Evolutionary conservation across 352 stramenopile species (phyloP).

Genomic region (Phytophthora multivora): DNA sequence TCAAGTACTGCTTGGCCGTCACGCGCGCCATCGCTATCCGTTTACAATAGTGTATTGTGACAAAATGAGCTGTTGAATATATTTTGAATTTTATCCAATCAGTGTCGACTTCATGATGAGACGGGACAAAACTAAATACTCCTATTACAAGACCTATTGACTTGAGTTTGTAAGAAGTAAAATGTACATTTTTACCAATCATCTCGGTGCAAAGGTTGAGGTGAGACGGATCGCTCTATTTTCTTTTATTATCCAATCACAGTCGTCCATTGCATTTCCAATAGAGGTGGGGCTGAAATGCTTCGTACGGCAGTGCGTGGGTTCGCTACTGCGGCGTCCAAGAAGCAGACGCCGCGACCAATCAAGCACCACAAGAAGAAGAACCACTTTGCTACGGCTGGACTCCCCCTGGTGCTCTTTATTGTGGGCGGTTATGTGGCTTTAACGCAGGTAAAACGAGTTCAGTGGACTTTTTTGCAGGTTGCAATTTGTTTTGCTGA

Average conservation of each 20-base stretch:
- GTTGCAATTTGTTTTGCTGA: no score
- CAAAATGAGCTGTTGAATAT: no score
- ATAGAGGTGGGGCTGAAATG: constrained; percentile 19
- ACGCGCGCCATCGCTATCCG: constrained; percentile 53
- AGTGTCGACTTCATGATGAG: no score
- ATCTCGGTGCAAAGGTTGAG: no score
- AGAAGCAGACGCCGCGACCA: constrained; percentile 10
- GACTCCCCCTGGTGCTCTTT: constrained; percentile 82
- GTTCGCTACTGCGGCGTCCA: constrained; percentile 27
- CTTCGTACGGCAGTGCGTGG: constrained; percentile 25
- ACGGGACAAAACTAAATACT: no score
- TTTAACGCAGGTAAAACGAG: constrained; percentile 63
- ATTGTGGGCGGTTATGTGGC: constrained; percentile 78
- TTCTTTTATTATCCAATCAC: constrained; percentile 10
- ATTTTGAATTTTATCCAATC: no score
- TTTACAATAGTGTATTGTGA: not conserved
- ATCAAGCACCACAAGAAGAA: constrained; percentile 61
- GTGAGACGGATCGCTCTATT: no score
- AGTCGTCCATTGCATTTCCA: constrained; percentile 15
- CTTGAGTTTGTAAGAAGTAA: no score
- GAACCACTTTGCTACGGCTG: constrained; percentile 68
- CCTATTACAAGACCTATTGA: no score
- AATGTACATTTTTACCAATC: not conserved
- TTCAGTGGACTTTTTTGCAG: not conserved
- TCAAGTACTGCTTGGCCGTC: constrained; percentile 73